Base-by-base conservation (phyloP, 257 asterid genomes). In the Solanum arcanum region DNA sequence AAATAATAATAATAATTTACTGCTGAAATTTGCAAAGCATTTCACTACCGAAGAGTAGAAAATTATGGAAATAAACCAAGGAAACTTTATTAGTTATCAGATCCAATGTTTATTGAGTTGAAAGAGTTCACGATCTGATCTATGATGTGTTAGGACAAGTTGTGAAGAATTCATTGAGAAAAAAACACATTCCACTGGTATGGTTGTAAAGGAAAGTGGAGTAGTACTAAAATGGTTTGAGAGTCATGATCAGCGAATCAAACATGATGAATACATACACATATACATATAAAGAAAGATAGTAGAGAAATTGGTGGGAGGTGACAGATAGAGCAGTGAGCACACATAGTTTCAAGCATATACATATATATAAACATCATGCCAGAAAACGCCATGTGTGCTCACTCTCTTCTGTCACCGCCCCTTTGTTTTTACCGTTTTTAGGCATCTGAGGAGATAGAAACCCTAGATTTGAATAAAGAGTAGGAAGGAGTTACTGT, bases 301-400 rank as follows among this genome's bases (percentile, higher is more conserved):
- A 86, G 89, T 84, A 86, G 89, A 87, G 86, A 59, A 74, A 88
- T 88, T 86, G 91, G 68, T 90, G 15, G 72, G 95, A 52, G 95
- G 93, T 95, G 97, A 93, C 98, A 95, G 97, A 89, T 20, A 94
- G 98, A 95, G 98, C 69, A 76, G 96, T 94, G 93, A 94, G 98
- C 97, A 95, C 98, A 47, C 87, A 94, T 95, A 95, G 94, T 87
- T 95, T 91, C 97, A 87, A 88, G 95, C 96, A 94, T 27, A 29
- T 3, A 2, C 2, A 29, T 29, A 31, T 18, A 5, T 88, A 87
- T 37, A 6, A 81, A 18, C 21, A 70, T 78, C 13, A 94, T 93
- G 95, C 98, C 88, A 91, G 98, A 94, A 94, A 95, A 91, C 91
- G 93, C 94, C 94, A 94, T 93, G 83, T 87, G 98, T 94, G 98